Percentiles rank a stretch among this genome's conserved stretches.
phyloP scores from a whole-genome alignment of 106 monocot genomes.

The Gastrodia elata region DNA sequence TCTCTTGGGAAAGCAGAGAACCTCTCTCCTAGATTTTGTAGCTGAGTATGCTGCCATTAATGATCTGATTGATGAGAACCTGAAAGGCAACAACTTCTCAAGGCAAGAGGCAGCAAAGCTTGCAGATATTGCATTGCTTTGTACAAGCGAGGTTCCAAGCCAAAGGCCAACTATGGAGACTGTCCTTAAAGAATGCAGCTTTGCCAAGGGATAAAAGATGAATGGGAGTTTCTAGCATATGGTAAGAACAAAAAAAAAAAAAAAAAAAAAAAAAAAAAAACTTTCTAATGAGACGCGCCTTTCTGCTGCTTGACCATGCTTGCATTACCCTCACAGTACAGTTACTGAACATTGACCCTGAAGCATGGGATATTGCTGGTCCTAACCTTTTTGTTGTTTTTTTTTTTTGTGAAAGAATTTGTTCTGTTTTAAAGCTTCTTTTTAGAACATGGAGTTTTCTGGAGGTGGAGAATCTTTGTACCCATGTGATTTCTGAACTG shows the following conservation, averaged over 20 bases:
- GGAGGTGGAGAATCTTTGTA: neutral
- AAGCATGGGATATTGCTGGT: neutral
- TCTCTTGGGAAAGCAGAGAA: conserved; percentile 44
- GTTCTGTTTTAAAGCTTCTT: too few species aligned
- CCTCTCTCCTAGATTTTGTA: conserved; percentile 22
- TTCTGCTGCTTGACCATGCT: too few species aligned
- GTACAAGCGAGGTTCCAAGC: conserved; percentile 48
- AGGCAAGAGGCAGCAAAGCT: conserved; percentile 62
- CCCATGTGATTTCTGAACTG: neutral
- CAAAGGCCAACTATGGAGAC: conserved; percentile 60
- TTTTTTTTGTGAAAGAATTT: neutral
- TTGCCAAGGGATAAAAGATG: neutral
- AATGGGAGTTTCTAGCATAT: neutral
- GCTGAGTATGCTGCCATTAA: conserved; percentile 43
- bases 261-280: too few species aligned
- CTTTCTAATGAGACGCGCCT: too few species aligned
- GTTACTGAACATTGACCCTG: conserved; percentile 3
- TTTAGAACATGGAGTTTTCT: neutral
- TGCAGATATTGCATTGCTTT: conserved; percentile 51
- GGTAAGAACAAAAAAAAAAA: too few species aligned
- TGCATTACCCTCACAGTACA: neutral
- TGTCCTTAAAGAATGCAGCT: conserved; percentile 33
- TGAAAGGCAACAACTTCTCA: conserved; percentile 49
- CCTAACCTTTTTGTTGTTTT: conserved; percentile 1
- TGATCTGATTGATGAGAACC: conserved; percentile 52